phyloP scores from a whole-genome alignment of 2,329 filamentous ascomycete species.

The Phialocephala sp. region DNA sequence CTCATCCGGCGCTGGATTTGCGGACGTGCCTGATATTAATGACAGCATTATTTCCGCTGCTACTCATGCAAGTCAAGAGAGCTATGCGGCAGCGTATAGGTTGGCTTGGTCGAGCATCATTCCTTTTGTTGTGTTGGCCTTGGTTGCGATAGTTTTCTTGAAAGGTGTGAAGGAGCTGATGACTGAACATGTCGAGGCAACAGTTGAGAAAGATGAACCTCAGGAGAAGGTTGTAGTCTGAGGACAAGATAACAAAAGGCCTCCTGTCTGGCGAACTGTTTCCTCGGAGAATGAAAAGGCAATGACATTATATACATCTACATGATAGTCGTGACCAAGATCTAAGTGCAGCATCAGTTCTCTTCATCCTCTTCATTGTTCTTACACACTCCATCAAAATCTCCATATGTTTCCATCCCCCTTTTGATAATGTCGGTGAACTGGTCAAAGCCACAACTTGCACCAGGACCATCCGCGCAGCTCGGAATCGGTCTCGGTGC shows the following conservation, averaged over 20 bases:
- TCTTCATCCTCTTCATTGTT: slow-evolving; percentile 30
- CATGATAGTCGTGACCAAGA: background rate
- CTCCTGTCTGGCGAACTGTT: background rate
- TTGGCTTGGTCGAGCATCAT: slow-evolving; percentile 57
- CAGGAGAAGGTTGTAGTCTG: slow-evolving; percentile 28
- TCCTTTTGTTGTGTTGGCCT: slow-evolving; percentile 56
- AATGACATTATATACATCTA: background rate
- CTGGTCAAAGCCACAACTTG: slow-evolving; percentile 52
- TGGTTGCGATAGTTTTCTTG: slow-evolving; percentile 50
- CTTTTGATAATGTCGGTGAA: slow-evolving; percentile 51
- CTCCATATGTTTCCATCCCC: slow-evolving; percentile 45
- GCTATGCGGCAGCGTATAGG: slow-evolving; percentile 55
- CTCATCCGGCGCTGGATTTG: slow-evolving; percentile 42
- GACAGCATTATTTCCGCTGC: slow-evolving; percentile 47
- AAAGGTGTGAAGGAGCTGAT: slow-evolving; percentile 57
- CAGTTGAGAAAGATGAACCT: slow-evolving; percentile 48
- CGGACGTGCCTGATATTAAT: slow-evolving; percentile 47
- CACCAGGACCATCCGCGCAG: slow-evolving; percentile 56
- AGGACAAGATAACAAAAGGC: background rate
- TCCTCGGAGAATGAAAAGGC: background rate
- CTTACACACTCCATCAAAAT: slow-evolving; percentile 41
- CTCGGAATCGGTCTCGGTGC: slow-evolving; percentile 54
- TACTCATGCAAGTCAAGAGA: slow-evolving; percentile 48
- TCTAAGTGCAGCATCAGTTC: background rate
- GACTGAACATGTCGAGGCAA: slow-evolving; percentile 60